Evolutionary conservation across 31 red algal genomes (phyloP), one percentile per base, ranked within the genome.

Genomic region (Asparagopsis taxiformis): DNA sequence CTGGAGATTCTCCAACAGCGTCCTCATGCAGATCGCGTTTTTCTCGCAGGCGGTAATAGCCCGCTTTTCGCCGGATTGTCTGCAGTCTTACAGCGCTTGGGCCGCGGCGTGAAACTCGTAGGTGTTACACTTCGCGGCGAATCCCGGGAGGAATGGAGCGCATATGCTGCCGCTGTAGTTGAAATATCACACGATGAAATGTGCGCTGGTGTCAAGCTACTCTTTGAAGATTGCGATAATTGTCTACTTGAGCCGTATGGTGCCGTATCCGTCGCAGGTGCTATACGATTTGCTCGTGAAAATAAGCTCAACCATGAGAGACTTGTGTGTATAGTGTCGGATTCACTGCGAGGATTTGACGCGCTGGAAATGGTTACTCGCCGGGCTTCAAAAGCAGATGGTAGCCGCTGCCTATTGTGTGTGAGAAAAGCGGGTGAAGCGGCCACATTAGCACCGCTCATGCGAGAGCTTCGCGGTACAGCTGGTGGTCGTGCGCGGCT

Each of bases 1-100:
- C 53, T 75, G 53, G 71, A 75, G 56, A 39, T 75, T 7, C 56
- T 75, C 37, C 71, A 75, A 35, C 71, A 75, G 71, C 61, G 71
- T 23, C 51, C 71, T 1, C 71, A 75, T 56, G 55, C 56, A 17
- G 51, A 59, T 26, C 41, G 32, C 23, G 56, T 75, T 25, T 75
- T 75, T 59, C 55, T 75, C 9, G 61, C 35, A 16, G 71, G 33
- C 16, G 71, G 71, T 3, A 75, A 75, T 62, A 56, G 55, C 21
- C 53, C 56, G 34, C 22, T 75, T 35, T 57, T 75, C 19, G 56
- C 53, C 2, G 71, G 26, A 9, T 39, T 75, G 56, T 53, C 71
- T 37, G 71, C 71, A 1, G 37, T 75, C 24, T 51, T 75, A 23
- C 54, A 59, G 55, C 59, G 71, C 24, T 55, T 75, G 31, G 71